Evolutionary conservation across 2,329 filamentous ascomycete genomes (phyloP), one percentile per base, ranked within the genome.

Genomic region (Periglandula ipomoeae): DNA sequence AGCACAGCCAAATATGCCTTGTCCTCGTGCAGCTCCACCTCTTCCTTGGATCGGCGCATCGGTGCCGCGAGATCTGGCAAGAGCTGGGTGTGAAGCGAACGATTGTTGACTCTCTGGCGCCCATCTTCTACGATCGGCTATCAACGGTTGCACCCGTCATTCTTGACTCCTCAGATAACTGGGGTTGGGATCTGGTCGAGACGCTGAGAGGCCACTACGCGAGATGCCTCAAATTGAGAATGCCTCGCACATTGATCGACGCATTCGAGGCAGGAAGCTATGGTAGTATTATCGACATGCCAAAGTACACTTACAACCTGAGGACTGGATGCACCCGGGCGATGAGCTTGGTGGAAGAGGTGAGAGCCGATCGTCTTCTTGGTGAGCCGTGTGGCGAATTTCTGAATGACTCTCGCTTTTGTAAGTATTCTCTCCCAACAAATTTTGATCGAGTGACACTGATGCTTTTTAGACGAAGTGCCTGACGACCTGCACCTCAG

Each of bases 81-180:
- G 66, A 66, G 0, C 66, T 79, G 9, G 74, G 70, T 3, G 71
- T 81, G 2, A 81, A 81, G 60, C 70, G 77, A 20, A 76, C 74
- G 0, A 75, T 79, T 24, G 71, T 78, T n/a, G 76, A 81, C 52
- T 74, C 76, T 0, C 66, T 81, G 0, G 75, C 68, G 3, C 72
- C 76, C 0, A 62, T 78, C 1, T 78, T 78, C 50, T 73, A 75
- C 51, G 78, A 82, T 56, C 70, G 78, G 2, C 61, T 81, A 5
- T 75, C 75, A 1, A 74, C 69, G 1, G 58, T 80, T 2, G 66
- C 76, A 0, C 78, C 78, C 0, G 55, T 57, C 8, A 51, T 69
- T 48, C 53, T 71, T 53, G 58, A 63, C 17, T 53, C 63, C 10
- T 56, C 59, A 41, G 65, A 68, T 3, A 53, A 54, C 22, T 54